These are phyloP conservation scores for Hanseniaspora singularis DNA, from an alignment of 805 yeast genomes.

Conservation along the genomic window DNA sequence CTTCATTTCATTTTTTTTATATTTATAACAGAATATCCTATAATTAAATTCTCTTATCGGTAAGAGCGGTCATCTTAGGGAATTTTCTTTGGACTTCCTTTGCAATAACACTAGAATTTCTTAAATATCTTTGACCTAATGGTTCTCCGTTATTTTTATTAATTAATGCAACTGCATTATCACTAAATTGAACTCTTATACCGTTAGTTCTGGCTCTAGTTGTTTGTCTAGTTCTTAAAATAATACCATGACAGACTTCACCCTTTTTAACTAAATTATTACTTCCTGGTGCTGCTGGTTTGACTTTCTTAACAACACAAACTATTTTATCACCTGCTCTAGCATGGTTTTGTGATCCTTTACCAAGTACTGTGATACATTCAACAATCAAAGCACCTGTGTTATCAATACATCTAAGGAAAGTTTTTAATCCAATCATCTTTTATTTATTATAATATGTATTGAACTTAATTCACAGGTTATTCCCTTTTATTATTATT, in stretches of 20 bases:
- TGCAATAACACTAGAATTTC: constrained; percentile 18
- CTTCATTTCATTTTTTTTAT: no score
- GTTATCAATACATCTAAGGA: constrained; percentile 85
- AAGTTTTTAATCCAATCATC: constrained; percentile 82
- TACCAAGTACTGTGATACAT: constrained; percentile 88
- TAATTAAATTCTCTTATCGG: constrained; percentile 10
- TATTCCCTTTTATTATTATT: neutral
- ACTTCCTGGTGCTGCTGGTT: constrained; percentile 56
- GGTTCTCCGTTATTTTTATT: constrained; percentile 85
- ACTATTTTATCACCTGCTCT: constrained; percentile 84
- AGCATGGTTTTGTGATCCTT: constrained; percentile 74
- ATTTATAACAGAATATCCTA: no score
- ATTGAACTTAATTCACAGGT: no score
- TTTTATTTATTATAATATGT: no score
- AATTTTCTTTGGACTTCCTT: constrained; percentile 11
- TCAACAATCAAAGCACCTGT: constrained; percentile 91
- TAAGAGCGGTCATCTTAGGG: constrained; percentile 13
- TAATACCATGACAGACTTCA: constrained; percentile 89
- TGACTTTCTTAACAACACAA: constrained; percentile 85
- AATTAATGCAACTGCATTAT: constrained; percentile 90
- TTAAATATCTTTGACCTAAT: constrained; percentile 73
- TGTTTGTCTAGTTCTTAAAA: constrained; percentile 77
- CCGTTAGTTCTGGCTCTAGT: constrained; percentile 75
- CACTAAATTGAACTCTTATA: constrained; percentile 74
- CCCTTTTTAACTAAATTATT: constrained; percentile 82